phyloP scores from a whole-genome alignment of 2,329 filamentous ascomycete genomes.

The Aureobasidium sp. region DNA sequence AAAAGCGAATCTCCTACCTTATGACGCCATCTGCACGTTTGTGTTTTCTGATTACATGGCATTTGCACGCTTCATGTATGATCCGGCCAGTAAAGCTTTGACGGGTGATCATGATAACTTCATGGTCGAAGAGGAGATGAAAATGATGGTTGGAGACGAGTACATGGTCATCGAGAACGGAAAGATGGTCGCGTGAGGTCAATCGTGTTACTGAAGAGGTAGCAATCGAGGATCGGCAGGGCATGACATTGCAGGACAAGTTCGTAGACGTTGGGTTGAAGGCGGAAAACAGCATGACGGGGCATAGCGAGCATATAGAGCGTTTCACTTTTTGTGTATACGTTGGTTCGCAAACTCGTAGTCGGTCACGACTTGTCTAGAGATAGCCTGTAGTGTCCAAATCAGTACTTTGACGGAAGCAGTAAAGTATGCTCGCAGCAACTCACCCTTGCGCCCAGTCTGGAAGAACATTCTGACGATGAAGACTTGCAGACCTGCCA shows the following conservation, averaged over 20 bases:
- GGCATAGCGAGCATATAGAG: slow-evolving; percentile 9
- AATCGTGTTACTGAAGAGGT: background rate
- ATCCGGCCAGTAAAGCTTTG: slow-evolving; percentile 37
- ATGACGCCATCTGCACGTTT: slow-evolving; percentile 44
- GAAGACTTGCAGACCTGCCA: slow-evolving; percentile 95
- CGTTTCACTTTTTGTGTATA: slow-evolving; percentile 4
- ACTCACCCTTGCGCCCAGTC: slow-evolving; percentile 60
- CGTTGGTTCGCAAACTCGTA: background rate
- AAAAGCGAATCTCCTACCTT: slow-evolving; percentile 37
- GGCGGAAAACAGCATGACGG: background rate
- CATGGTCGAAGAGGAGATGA: slow-evolving; percentile 32
- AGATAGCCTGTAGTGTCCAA: slow-evolving; percentile 9
- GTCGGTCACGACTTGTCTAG: background rate
- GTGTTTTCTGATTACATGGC: slow-evolving; percentile 41
- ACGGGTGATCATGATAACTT: slow-evolving; percentile 31
- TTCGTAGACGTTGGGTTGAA: background rate
- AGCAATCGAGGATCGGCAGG: background rate
- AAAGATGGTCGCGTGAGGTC: slow-evolving; percentile 21
- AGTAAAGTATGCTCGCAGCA: background rate
- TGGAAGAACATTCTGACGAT: slow-evolving; percentile 99
- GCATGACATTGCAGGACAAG: background rate
- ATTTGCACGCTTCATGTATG: slow-evolving; percentile 42
- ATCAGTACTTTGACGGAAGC: background rate
- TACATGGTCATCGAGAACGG: slow-evolving; percentile 35
- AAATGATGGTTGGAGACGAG: slow-evolving; percentile 43